Evolutionary conservation across 352 stramenopile genomes (phyloP), one percentile per base, ranked within the genome.

Genomic region (Pythium angustatum): DNA sequence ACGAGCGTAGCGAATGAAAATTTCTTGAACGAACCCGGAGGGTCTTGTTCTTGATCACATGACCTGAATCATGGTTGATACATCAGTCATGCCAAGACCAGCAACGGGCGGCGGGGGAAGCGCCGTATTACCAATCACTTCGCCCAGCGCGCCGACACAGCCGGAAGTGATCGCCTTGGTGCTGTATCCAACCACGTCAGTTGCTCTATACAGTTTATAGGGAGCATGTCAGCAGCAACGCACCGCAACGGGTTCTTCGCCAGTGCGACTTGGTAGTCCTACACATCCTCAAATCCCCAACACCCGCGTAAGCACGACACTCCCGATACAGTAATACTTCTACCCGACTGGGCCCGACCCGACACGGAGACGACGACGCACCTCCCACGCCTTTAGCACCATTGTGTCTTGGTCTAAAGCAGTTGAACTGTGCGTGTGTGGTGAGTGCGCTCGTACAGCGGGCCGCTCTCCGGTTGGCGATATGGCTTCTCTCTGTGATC

Each of bases 111-210:
- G n/a, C n/a, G n/a, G n/a, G n/a, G n/a, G n/a, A n/a, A n/a, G n/a
- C 68, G 28, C 69, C n/a, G n/a, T n/a, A n/a, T n/a, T n/a, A 90
- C 83, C 83, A 30, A 90, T 54, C 30, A 90, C 62, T 73, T 92
- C 83, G 36, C 83, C 83, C 0, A 89, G 67, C 62, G 82, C 83
- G 17, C 78, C 81, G 21, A 92, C 82, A 0, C 63, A 71, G 5
- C 72, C 83, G 11, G 83, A 90, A 15, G 83, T 92, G 47, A 87
- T 48, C 6, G 81, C 68, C 57, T 92, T 92, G 17, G 83, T 92
- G 21, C 82, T 91, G 49, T 4, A 15, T 24, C 12, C 34, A 50
- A 3, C 26, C 55, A 50, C n/a, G 21, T 48, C 8, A 24, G 38
- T 48, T 41, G 12, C 34, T n/a, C n/a, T n/a, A n/a, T n/a, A n/a